Evolutionary conservation across 2,329 filamentous ascomycete species (phyloP), one percentile per base, ranked within the genome.

Genomic region (Elsinoe batatas): DNA sequence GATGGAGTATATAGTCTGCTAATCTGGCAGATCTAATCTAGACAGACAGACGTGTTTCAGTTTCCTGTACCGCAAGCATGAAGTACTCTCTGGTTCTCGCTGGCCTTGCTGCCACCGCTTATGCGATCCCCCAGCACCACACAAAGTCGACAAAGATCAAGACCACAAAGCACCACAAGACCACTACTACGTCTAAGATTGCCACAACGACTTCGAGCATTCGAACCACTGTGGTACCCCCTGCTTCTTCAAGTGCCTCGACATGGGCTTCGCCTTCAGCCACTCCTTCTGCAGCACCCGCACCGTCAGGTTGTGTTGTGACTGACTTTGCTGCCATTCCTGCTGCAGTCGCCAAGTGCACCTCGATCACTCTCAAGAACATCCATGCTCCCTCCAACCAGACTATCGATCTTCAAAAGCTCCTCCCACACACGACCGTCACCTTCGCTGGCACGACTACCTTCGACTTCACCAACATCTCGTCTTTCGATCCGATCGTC

Each of bases 381-480:
- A 62, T 72, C n/a, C 64, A 59, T 12, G 67, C 71, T 10, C 70
- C 71, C 4, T 62, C 70, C 2, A 65, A 67, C n/a, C 62, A 62
- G 35, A 71, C 69, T 10, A 63, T 73, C 8, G 67, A 72, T 54
- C 60, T 73, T 38, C 65, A 62, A 30, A 62, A 61, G 17, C 61
- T 72, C 11, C 61, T 65, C 35, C 58, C 62, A 11, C 65, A 65
- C 22, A 69, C 70, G 10, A 63, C 59, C 68, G 75, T 85, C 60
- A 79, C 78, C 61, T 87, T 87, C 68, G 68, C 79, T 56, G 84
- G 84, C 43, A 79, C 73, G 11, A 87, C 83, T n/a, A 81, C 78
- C 54, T 87, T 83, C 63, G 83, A 74, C 18, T 85, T 50, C 26
- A 50, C 84, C 70, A 72, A 79, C 59, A 78, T 83, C 62, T 87